Conservation (phyloP, 2,329 filamentous ascomycete genomes). For the Berkeleyomyces rouxiae region DNA sequence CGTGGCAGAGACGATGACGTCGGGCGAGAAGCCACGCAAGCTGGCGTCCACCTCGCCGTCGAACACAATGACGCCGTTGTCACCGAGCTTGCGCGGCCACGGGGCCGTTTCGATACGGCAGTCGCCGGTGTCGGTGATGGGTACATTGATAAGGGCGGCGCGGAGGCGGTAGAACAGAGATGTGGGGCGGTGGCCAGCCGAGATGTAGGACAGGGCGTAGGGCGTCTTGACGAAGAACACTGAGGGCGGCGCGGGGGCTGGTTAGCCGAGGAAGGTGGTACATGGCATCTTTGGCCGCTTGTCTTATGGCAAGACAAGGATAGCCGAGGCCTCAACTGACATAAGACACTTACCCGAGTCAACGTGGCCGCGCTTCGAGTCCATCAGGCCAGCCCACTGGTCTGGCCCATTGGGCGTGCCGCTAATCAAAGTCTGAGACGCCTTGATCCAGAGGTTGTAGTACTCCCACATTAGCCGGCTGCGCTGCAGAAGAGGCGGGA, state of each 20-base stretch:
- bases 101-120: conserved; percentile 27
- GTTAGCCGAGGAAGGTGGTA: background rate
- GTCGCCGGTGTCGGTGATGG: conserved; percentile 23
- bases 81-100: conserved; percentile 26
- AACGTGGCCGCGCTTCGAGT: conserved; percentile 22
- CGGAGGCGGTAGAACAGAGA: conserved; percentile 23
- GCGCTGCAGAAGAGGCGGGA: conserved; percentile 29
- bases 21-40: conserved; percentile 21
- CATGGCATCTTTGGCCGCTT: background rate
- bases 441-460: conserved; percentile 30
- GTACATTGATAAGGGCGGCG: conserved; percentile 24
- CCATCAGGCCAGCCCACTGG: conserved; percentile 31
- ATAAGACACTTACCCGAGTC: conserved; percentile 20
- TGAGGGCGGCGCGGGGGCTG: conserved; percentile 13
- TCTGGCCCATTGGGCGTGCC: conserved; percentile 30
- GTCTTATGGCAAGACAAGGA: background rate
- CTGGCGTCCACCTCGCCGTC: background rate
- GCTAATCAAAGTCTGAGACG: conserved; percentile 27
- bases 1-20: conserved; percentile 31
- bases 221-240: conserved; percentile 30
- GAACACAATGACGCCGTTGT: conserved; percentile 21
- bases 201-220: conserved; percentile 28
- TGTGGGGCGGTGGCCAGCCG: conserved; percentile 20
- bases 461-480: conserved; percentile 27
- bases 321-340: background rate